Conservation (phyloP, 1,139 yeast genomes). For the Saccharomyces hybrid region DNA sequence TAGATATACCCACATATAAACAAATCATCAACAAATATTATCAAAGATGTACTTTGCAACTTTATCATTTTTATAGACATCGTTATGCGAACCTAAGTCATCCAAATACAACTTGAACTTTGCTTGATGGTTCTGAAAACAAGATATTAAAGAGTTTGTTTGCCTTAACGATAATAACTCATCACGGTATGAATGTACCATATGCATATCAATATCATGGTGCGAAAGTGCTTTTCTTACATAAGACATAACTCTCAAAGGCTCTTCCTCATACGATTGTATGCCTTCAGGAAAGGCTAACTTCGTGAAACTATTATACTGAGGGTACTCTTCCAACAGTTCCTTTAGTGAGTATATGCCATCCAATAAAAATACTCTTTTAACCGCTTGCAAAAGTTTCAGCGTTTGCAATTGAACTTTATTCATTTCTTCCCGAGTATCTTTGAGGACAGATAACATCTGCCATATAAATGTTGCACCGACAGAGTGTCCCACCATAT, state of each 20-base stretch:
- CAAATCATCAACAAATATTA: constrained; percentile 45
- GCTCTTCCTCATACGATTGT: constrained; percentile 10
- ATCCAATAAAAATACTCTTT: constrained; percentile 34
- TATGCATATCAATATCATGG: constrained; percentile 10
- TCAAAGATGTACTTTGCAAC: constrained; percentile 23
- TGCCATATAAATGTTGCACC: constrained; percentile 71
- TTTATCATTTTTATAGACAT: constrained; percentile 21
- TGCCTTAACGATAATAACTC: constrained; percentile 28
- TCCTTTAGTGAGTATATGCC: constrained; percentile 41
- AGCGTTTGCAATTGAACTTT: constrained; percentile 1
- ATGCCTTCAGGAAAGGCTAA: constrained; percentile 35
- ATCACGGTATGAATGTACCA: constrained; percentile 31
- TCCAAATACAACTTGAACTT: constrained; percentile 15
- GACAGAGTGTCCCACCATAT: constrained; percentile 69
- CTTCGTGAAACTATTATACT: constrained; percentile 36
- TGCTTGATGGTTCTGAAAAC: constrained; percentile 12
- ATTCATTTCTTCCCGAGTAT: constrained; percentile 1
- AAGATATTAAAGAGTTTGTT: constrained; percentile 18
- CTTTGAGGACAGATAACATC: constrained; percentile 21
- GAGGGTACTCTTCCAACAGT: constrained; percentile 40
- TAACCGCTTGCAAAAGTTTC: constrained; percentile 8
- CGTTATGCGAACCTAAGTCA: constrained; percentile 29
- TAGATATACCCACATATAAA: neutral
- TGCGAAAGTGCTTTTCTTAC: neutral
- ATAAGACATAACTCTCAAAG: constrained; percentile 1